Conservation (phyloP, 2,329 filamentous ascomycete genomes). For the Aspergillus proliferans region DNA sequence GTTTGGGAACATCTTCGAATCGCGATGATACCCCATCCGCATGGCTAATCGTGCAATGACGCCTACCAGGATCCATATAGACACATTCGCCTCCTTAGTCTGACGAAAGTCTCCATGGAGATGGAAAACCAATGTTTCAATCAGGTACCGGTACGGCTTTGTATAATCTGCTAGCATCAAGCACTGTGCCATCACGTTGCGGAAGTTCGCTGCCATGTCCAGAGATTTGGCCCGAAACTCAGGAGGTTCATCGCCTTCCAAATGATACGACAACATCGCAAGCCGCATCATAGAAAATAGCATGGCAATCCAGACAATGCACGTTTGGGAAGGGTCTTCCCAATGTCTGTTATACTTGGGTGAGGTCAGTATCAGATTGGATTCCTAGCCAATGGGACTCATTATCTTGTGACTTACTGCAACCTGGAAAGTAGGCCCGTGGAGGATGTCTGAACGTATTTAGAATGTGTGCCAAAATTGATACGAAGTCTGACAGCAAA, state of each 20-base stretch:
- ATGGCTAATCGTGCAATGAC: slow-evolving; percentile 58
- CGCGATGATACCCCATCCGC: slow-evolving; percentile 61
- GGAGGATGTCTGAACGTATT: slow-evolving; percentile 56
- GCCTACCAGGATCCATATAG: slow-evolving; percentile 54
- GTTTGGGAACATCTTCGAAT: slow-evolving; percentile 54
- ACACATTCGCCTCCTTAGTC: slow-evolving; percentile 54
- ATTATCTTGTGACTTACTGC: slow-evolving; percentile 42
- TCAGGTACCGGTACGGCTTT: slow-evolving; percentile 53
- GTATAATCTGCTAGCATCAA: slow-evolving; percentile 59
- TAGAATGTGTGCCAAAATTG: slow-evolving; percentile 2
- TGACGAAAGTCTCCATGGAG: slow-evolving; percentile 56
- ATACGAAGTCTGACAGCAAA: background rate
- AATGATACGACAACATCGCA: slow-evolving; percentile 56
- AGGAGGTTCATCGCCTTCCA: slow-evolving; percentile 57
- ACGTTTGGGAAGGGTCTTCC: slow-evolving; percentile 52
- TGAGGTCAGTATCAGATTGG: slow-evolving; percentile 3
- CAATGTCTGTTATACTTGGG: slow-evolving; percentile 57
- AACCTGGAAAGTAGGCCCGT: slow-evolving; percentile 77
- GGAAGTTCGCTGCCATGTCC: slow-evolving; percentile 40
- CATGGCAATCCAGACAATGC: slow-evolving; percentile 57
- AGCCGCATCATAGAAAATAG: slow-evolving; percentile 60
- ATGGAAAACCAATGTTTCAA: slow-evolving; percentile 58
- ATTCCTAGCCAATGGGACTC: background rate
- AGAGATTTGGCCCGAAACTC: slow-evolving; percentile 54
- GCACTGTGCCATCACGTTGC: slow-evolving; percentile 57